Base-by-base conservation (phyloP, 345 rosid species). In the Xanthoceras sorbifolium region DNA sequence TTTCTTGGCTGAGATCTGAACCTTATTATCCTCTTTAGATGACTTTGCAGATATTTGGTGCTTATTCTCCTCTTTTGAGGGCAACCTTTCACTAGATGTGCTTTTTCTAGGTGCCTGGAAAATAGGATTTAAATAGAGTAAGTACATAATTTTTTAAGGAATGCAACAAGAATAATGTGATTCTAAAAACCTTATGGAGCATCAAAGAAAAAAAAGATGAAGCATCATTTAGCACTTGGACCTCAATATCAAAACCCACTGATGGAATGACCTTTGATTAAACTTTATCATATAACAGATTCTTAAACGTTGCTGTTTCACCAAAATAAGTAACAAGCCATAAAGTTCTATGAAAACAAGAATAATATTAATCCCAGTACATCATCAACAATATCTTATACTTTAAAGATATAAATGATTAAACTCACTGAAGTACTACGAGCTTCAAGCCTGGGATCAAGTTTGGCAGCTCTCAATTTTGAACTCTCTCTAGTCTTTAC, bases 101-200 rank as follows among this genome's bases (percentile, higher is more conserved):
- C 98, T 90, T 82, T 86, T 96, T 79, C 98, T 83, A 0, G 97
- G 93, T 65, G 87, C 86, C 99, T 96, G 87, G 78, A 25, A 79
- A 84, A 77, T 64, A 71, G 25, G 69, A 42, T 28, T 61, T n/a
- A 70, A 60, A 72, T 36, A 73, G 68, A 55, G 22, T 1, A 8
- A 40, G 20, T 44, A 42, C 28, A 64, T n/a, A 38, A 40, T 26
- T 48, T 26, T 32, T 66, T 48, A 48, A 64, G 77, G n/a, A 3
- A 29, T 15, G 10, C 48, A 54, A 12, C 42, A 72, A 57, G 18
- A 59, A 57, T 40, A 5, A 25, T 22, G 9, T 29, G 36, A 40
- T 23, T 76, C 25, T 63, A 18, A 57, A 60, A 69, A 69, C 18
- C 20, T 31, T 28, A 28, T 15, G 2, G 7, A 12, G 40, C 9